Conservation (phyloP, 2,329 filamentous ascomycete species). For the Fusarium sp. region DNA sequence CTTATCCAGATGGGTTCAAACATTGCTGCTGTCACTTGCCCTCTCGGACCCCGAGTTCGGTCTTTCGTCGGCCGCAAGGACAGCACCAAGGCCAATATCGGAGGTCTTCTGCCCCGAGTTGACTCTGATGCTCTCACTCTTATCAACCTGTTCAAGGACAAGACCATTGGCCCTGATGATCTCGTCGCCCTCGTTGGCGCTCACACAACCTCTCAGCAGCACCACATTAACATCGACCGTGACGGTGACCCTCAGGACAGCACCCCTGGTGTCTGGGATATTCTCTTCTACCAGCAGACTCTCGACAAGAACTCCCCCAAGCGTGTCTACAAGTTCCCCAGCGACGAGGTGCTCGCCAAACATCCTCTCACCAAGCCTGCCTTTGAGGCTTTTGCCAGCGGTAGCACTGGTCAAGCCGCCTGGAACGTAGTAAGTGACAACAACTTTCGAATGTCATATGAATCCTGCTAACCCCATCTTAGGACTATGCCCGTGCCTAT, state of each 20-base stretch:
- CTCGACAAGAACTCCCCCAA: conserved; percentile 48
- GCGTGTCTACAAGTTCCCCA: conserved; percentile 57
- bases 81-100: conserved; percentile 53
- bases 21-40: conserved; percentile 62
- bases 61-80: conserved; percentile 66
- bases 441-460: background rate
- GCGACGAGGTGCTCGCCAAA: conserved; percentile 55
- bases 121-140: conserved; percentile 60
- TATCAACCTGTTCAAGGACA: conserved; percentile 62
- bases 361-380: conserved; percentile 52
- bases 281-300: conserved; percentile 61
- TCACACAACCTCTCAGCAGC: conserved; percentile 64
- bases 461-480: background rate
- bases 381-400: conserved; percentile 54
- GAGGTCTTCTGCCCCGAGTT: conserved; percentile 58
- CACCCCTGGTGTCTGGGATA: conserved; percentile 66
- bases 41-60: conserved; percentile 60
- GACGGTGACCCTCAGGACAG: conserved; percentile 62
- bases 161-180: conserved; percentile 64
- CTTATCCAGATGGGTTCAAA: conserved; percentile 65
- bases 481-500: conserved; percentile 66
- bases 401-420: conserved; percentile 49
- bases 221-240: conserved; percentile 55
- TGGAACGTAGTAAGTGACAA: conserved; percentile 56
- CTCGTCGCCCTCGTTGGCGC: conserved; percentile 67